Evolutionary conservation across 169 alveolate species (phyloP).

Genomic region (Cryptosporidium andersoni): DNA sequence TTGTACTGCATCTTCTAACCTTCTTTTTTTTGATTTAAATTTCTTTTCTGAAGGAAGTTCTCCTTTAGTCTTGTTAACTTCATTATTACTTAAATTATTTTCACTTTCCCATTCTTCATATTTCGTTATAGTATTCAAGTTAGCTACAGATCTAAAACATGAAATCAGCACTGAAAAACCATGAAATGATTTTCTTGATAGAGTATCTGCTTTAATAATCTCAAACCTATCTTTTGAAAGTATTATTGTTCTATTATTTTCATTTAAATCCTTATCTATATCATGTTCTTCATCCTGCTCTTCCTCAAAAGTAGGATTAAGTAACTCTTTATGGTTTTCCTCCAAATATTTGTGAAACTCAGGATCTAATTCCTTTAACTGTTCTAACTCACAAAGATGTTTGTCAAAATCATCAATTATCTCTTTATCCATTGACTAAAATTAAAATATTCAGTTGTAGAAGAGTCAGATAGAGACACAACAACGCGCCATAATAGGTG

Average conservation of each 20-base stretch:
- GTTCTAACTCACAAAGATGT: constrained; percentile 31
- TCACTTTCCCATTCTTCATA: background rate
- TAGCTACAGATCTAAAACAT: constrained; percentile 56
- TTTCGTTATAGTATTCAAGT: background rate
- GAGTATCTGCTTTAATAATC: background rate
- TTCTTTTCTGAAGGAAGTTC: background rate
- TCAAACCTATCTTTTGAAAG: constrained; percentile 3
- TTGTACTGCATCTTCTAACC: background rate
- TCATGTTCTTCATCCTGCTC: constrained; percentile 6
- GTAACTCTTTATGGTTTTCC: constrained; percentile 28
- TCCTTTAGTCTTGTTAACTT: constrained; percentile 1
- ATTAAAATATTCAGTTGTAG: no score
- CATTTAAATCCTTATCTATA: background rate
- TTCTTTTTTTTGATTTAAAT: background rate
- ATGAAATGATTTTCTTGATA: constrained; percentile 3
- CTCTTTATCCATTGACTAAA: constrained; percentile 3
- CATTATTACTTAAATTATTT: background rate
- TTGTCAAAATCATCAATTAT: background rate
- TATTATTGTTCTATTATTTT: no score
- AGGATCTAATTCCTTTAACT: constrained; percentile 32
- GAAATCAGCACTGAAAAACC: constrained; percentile 3
- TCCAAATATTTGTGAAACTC: constrained; percentile 40
- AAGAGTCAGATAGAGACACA: no score
- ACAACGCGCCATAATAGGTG: no score
- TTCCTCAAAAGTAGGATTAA: constrained; percentile 15